These are phyloP conservation scores for Claviceps pazoutovae DNA, from an alignment of 2,329 filamentous ascomycete species.

Conservation along the genomic window DNA sequence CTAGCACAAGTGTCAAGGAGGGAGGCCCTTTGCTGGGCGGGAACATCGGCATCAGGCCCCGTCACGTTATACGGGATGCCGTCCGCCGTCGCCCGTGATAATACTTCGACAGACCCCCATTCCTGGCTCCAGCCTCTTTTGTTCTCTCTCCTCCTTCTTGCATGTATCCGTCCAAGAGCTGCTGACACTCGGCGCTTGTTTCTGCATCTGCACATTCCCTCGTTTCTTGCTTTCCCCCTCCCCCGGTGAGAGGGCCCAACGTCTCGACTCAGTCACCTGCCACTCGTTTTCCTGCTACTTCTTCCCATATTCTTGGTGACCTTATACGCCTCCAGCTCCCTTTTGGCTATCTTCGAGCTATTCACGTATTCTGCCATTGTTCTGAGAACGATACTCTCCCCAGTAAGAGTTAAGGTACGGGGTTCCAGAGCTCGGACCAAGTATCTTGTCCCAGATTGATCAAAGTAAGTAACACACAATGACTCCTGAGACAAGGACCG, in stretches of 20 bases:
- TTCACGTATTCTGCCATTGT: background rate
- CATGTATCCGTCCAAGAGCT: no score
- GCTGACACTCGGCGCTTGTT: background rate
- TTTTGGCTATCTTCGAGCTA: background rate
- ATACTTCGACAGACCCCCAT: background rate
- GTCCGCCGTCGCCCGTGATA: background rate
- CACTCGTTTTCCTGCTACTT: constrained; percentile 1
- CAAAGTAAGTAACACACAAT: background rate
- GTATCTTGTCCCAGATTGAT: background rate
- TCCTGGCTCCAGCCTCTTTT: background rate
- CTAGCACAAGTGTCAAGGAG: background rate
- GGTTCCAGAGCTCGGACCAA: background rate
- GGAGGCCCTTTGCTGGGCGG: background rate
- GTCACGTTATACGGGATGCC: background rate
- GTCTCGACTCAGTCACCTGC: constrained; percentile 2
- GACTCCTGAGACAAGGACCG: background rate
- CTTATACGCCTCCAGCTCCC: background rate
- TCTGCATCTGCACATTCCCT: background rate
- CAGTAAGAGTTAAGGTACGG: background rate
- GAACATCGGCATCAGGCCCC: background rate
- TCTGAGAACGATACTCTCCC: background rate
- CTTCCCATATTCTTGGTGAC: background rate
- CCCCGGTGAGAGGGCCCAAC: constrained; percentile 2
- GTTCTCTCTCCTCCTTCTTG: background rate
- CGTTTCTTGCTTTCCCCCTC: background rate